Base-by-base conservation (phyloP, 331 rosid genomes). In the Malus hybrid region DNA sequence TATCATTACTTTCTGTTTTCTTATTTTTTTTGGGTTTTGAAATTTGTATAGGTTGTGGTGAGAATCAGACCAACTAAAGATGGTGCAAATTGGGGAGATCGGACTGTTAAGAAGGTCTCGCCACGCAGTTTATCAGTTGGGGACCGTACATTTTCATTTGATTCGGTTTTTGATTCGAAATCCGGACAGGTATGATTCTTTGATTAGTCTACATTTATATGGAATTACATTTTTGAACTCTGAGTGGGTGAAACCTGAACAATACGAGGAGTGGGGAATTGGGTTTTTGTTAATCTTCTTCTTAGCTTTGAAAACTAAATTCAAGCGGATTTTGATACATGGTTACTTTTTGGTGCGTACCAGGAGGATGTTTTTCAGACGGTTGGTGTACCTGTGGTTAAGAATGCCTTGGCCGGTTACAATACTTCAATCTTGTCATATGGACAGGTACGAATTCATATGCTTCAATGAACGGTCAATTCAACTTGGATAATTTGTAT, bases 401-500 rank as follows among this genome's bases (percentile, higher is more conserved):
- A 73, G 80, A 82, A 85, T 92, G 93, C 99, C 18, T 78, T 94
- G 63, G 96, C 95, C 27, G 99, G 99, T 76, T 94, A 89, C 84
- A 92, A 94, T 82, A 85, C 97, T 79, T 85, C 97, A 6, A 77
- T 94, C 72, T 61, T 94, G 78, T 89, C 99, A 5, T 92, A 81
- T 80, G 97, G 99, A 73, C 97, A 94, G 99, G 99, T 92, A 94
- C 3, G 42, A n/a, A 22, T 22, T 72, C 52, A 57, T 56, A 33
- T 7, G 12, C 59, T 18, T 73, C 1, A 5, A 60, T 27, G 27
- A 24, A 42, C 46, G 2, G 39, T 42, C 59, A 6, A 61, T 60
- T 73, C 10, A 33, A 34, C 9, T 34, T 16, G 19, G 10, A 22
- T 11, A 34, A 11, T 59, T 10, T 14, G 18, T 22, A 60, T 14